These are phyloP conservation scores for Sanghuangporus weigelae DNA, from an alignment of 1,284 basidiomycete species.

Conservation along the genomic window DNA sequence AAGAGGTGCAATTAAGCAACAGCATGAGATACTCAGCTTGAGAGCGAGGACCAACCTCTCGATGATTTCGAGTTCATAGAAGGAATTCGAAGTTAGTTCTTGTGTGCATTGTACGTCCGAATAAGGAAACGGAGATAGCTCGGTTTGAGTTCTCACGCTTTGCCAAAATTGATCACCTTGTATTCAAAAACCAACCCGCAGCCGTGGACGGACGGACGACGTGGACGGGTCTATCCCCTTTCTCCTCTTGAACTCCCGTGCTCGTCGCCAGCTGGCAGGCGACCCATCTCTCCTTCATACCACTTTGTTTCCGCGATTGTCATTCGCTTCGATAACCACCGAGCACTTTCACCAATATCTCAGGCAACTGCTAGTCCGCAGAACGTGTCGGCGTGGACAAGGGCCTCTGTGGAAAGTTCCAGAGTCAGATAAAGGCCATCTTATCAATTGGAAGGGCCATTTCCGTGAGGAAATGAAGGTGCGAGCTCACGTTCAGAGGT, in stretches of 20 bases:
- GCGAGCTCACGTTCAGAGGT: conserved; percentile 6
- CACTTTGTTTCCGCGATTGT: not conserved
- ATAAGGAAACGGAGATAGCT: not conserved
- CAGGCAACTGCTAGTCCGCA: not conserved
- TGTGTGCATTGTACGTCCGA: not conserved
- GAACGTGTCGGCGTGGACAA: not conserved
- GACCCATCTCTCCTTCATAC: not conserved
- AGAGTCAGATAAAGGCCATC: not conserved
- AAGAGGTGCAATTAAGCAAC: no score
- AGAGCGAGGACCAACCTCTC: no score
- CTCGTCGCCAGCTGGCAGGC: conserved; percentile 13
- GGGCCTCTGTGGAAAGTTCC: not conserved
- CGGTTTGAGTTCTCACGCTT: not conserved
- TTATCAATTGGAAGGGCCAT: conserved; percentile 8
- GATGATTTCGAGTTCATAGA: no score
- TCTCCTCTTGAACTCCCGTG: not conserved
- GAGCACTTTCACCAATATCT: not conserved
- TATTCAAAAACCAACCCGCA: not conserved
- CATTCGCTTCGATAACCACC: not conserved
- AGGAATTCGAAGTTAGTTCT: no score
- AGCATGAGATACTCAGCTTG: no score
- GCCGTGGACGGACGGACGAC: not conserved
- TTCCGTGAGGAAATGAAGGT: conserved; percentile 9
- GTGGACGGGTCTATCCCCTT: conserved; percentile 2
- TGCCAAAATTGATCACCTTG: not conserved